Conservation (phyloP, 495 filamentous ascomycete species). For the Penicillium cinerascens region DNA sequence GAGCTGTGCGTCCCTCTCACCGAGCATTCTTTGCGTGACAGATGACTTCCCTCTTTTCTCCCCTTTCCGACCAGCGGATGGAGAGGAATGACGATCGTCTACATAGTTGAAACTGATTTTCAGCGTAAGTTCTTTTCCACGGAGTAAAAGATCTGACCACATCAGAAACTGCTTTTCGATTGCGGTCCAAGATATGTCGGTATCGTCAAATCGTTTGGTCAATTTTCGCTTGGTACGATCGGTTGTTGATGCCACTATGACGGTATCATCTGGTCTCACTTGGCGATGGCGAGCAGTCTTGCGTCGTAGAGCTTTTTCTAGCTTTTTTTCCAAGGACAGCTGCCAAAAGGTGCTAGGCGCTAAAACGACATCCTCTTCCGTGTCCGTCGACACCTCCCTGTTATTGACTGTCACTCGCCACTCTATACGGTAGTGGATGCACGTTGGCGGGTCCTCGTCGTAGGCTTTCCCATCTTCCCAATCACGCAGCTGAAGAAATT, state of each 20-base stretch:
- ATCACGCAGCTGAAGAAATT: constrained; percentile 2
- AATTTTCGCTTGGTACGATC: constrained; percentile 14
- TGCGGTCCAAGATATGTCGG: constrained; percentile 10
- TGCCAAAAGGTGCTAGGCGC: constrained; percentile 19
- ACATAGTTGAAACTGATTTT: constrained; percentile 15
- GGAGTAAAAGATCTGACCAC: constrained; percentile 9
- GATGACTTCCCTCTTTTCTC: background rate
- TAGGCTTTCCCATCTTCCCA: constrained; percentile 22
- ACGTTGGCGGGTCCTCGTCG: constrained; percentile 25
- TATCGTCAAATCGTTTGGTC: constrained; percentile 17
- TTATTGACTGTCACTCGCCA: constrained; percentile 5
- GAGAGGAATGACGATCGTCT: constrained; percentile 7
- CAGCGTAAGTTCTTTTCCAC: constrained; percentile 15
- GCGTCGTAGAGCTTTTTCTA: constrained; percentile 1
- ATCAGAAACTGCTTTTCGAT: constrained; percentile 18
- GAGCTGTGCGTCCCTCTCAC: too few species aligned
- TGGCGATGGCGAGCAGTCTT: constrained; percentile 7
- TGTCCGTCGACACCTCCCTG: constrained; percentile 24
- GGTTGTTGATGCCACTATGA: constrained; percentile 4
- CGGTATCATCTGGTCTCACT: constrained; percentile 11
- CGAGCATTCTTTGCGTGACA: background rate
- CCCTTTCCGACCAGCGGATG: constrained; percentile 3
- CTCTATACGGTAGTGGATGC: constrained; percentile 24
- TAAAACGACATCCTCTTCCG: constrained; percentile 26
- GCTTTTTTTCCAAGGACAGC: constrained; percentile 7